Evolutionary conservation across 345 rosid genomes (phyloP), one percentile per base, ranked within the genome.

Genomic region (Diplotaxis tenuifolia): DNA sequence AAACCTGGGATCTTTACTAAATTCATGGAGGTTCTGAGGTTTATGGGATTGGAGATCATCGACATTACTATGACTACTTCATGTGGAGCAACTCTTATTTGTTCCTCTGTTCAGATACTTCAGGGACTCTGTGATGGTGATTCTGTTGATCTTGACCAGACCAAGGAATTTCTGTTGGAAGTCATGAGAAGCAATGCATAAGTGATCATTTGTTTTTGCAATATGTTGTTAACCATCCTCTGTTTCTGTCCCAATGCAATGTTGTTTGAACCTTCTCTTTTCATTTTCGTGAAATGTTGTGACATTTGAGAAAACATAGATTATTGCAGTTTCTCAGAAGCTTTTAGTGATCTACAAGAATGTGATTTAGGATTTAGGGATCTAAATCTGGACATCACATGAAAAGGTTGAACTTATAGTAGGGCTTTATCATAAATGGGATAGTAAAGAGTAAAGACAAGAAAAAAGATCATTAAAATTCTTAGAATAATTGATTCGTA

Each of bases 41-140:
- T 19, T 50, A 63, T 81, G 5, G 96, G 96, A 18, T 64, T 91
- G 14, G 88, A 87, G 73, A 80, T 86, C 25, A 77, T 70, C 49
- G 96, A 94, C 34, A 75, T 82, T 22, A 86, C 72, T 74, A 72
- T 87, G 29, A 85, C 93, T 10, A 74, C 88, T 5, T 81, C 67
- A 22, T 78, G 49, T 62, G 96, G 95, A 40, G 80, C 86, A 1
- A 77, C 82, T 74, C 85, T 89, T 9, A 62, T 91, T 54, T 72
- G 83, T 9, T 82, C 95, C 21, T 86, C 84, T 57, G 36, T 89
- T 72, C 81, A 85, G 80, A 90, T 82, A 72, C 67, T 50, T 71
- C n/a, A 63, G 4, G 75, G 68, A 14, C 49, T 68, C 3, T 36
- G 56, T 20, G 57, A 75, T 55, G 55, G 19, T 42, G 64, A 62